These are phyloP conservation scores for Xylaria grammica DNA, from an alignment of 495 filamentous ascomycete genomes.

Conservation along the genomic window DNA sequence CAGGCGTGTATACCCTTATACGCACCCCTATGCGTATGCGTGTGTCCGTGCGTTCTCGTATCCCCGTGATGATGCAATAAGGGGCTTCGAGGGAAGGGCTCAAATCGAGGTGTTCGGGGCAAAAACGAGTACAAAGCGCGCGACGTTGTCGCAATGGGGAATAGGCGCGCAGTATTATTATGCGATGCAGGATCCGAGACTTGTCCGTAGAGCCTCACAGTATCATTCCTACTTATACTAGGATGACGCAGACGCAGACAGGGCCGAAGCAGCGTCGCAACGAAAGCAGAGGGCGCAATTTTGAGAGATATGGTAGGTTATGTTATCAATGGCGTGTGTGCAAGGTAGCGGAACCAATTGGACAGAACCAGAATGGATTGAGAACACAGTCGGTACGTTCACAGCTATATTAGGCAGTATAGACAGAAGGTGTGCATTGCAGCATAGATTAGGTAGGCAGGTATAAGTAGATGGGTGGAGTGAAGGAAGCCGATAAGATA, in stretches of 20 bases:
- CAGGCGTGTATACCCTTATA: neutral
- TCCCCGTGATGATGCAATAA: neutral
- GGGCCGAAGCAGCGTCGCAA: conserved; percentile 2
- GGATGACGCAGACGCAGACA: neutral
- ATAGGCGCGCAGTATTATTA: neutral
- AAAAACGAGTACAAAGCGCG: neutral
- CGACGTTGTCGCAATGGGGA: neutral
- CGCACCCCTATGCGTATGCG: neutral
- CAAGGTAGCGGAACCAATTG: neutral
- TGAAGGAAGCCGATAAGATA: neutral
- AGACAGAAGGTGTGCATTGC: too few relatives aligned
- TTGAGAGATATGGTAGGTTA: neutral
- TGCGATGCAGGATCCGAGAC: neutral
- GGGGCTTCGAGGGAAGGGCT: too few relatives aligned
- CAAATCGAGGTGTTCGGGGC: too few relatives aligned
- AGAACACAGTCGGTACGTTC: neutral
- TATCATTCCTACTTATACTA: too few relatives aligned
- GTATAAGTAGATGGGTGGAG: too few relatives aligned
- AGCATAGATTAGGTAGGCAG: neutral
- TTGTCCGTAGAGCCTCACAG: neutral
- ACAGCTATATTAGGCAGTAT: neutral
- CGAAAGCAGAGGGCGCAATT: neutral
- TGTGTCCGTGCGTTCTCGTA: conserved; percentile 2
- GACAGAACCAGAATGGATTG: neutral
- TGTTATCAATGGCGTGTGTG: neutral